A percentile compares a stretch with the other conserved stretches of the same genome.
phyloP scores from a whole-genome alignment of 2,329 filamentous ascomycete genomes.

The Phaeosphaeria sp. region DNA sequence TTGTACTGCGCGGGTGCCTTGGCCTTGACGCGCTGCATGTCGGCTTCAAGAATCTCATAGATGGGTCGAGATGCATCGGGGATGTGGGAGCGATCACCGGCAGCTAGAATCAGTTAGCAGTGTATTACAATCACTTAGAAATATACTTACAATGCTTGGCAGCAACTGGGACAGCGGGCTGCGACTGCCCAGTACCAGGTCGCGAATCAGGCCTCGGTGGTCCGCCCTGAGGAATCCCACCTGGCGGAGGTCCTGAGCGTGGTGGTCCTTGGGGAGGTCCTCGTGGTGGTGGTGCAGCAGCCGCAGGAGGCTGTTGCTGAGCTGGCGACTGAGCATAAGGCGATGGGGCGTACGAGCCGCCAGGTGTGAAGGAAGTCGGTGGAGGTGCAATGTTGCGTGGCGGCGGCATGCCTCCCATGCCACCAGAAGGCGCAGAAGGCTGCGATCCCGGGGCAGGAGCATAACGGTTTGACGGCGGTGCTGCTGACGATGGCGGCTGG shows the following conservation, averaged over 20 bases:
- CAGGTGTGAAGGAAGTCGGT: conserved; percentile 45
- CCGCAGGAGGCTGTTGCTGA: conserved; percentile 47
- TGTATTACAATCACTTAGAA: neutral
- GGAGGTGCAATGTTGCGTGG: conserved; percentile 54
- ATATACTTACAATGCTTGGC: conserved; percentile 71
- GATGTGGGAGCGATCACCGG: conserved; percentile 90
- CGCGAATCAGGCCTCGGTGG: conserved; percentile 50
- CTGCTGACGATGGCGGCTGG: conserved; percentile 77
- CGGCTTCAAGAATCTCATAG: conserved; percentile 78
- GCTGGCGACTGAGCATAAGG: conserved; percentile 30
- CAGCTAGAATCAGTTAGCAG: conserved; percentile 49
- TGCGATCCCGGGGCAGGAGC: conserved; percentile 68
- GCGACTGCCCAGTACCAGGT: conserved; percentile 58
- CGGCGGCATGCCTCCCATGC: conserved; percentile 43
- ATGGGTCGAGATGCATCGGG: conserved; percentile 76
- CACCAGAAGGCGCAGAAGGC: conserved; percentile 49
- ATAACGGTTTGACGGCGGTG: conserved; percentile 64
- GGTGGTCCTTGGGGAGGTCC: conserved; percentile 49
- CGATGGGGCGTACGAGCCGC: conserved; percentile 41
- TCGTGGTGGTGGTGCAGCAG: conserved; percentile 53
- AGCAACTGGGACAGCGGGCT: conserved; percentile 57
- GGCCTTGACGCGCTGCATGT: conserved; percentile 87
- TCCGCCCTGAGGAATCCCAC: conserved; percentile 45
- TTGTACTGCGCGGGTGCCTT: conserved; percentile 88
- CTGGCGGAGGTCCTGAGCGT: conserved; percentile 50